Base-by-base conservation (phyloP, 257 asterid genomes). In the Apocynum venetum region DNA sequence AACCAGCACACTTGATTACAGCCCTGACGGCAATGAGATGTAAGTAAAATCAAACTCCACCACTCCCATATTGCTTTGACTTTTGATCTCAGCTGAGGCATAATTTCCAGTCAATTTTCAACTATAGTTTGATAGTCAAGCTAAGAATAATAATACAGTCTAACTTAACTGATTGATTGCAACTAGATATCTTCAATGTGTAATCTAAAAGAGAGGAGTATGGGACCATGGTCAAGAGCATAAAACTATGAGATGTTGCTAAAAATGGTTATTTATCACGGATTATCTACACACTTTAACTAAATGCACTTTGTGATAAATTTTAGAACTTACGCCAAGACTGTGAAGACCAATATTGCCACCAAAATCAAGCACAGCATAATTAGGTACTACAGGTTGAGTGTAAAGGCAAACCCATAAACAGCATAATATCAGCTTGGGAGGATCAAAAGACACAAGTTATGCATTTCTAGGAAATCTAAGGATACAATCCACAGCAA, bases 401-500 rank as follows among this genome's bases (percentile, higher is more conserved):
- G 60, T 20, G 90, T 83, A 84, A 92, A 92, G 96, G 91, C 78
- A 80, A 79, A 81, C 61, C 9, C 72, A 80, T 63, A 64, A 44
- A 43, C 17, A 35, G 51, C 71, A 77, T 2, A 82, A 82, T 40
- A 49, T 31, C 80, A 25, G 15, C 65, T 19, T 41, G 52, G 66
- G 41, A 36, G 65, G 46, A 67, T 77, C 43, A 64, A 73, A 40
- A 71, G 25, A 36, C 2, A 69, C 8, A 75, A 74, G 55, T 64
- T 72, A 75, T 17, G 14, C 40, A 44, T 67, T 38, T 56, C 25
- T 8, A 12, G 67, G 25, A 76, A 72, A 78, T 2, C 52, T 41
- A 82, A 90, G 93, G 96, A 94, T 92, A 94, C 98, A 66, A 94
- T 91, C 98, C 98, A 94, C 83, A 94, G 81, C 87, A 94, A 77